Evolutionary conservation across 225 moss, liverwort and hornwort genomes (phyloP), one percentile per base, ranked within the genome.

Genomic region (Neckera pumila): DNA sequence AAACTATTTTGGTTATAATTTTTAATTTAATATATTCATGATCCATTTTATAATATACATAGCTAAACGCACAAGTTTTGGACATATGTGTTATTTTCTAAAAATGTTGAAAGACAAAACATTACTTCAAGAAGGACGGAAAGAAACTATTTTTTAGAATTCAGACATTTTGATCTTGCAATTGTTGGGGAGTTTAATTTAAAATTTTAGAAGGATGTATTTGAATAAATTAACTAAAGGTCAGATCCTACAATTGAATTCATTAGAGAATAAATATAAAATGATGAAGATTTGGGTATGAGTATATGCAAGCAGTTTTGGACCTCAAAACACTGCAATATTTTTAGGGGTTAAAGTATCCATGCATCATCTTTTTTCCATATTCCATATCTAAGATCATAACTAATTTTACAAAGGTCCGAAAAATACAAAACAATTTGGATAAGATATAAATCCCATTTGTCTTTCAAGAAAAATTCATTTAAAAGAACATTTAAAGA

Each of bases 181-280:
- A 67, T n/a, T 36, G 12, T 6, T n/a, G 21, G 3, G 6, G 1
- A n/a, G 0, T n/a, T 67, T 21, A n/a, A 0, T n/a, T 2, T 7
- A 21, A 12, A 67, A 21, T n/a, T 67, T 12, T 21, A 1, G 7
- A n/a, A 12, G 6, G 21, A 36, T 12, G 4, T n/a, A 36, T 17
- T 65, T 19, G 2, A n/a, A 67, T 5, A 67, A 36, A 7, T n/a
- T 21, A n/a, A 21, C 11, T 6, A 14, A 20, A 12, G 7, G n/a
- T n/a, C n/a, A n/a, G 11, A n/a, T n/a, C 67, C 21, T 67, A n/a
- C 0, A 0, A 1, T 21, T 67, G 7, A 4, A n/a, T 67, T n/a
- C 3, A 1, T 67, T 21, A 36, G 0, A 19, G 3, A 36, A 66
- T 66, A 66, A 66, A 66, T 66, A 20, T 36, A 11, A n/a, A n/a